Percentiles rank a stretch among this genome's conserved stretches.
These are phyloP conservation scores for Botrytis fragariae DNA, from an alignment of 2,329 filamentous ascomycete genomes.

Conservation along the genomic window DNA sequence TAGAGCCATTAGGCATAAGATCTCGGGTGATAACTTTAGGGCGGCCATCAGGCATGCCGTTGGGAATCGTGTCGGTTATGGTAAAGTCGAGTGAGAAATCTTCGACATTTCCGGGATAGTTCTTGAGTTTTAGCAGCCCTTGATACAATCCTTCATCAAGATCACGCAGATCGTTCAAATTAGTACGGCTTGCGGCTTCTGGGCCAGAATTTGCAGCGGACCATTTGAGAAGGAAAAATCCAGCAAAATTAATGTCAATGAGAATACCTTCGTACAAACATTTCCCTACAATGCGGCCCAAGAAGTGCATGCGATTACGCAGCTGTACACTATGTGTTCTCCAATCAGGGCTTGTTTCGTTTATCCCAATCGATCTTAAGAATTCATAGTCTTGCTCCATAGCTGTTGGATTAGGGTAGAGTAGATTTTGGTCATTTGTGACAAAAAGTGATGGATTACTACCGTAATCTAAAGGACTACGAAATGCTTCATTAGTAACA, in stretches of 20 bases:
- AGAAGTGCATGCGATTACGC: conserved; percentile 79
- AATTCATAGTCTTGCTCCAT: conserved; percentile 66
- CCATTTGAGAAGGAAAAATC: conserved; percentile 97
- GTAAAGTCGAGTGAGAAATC: conserved; percentile 87
- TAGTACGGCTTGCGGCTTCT: conserved; percentile 78
- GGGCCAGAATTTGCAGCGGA: conserved; percentile 67
- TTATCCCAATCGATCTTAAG: conserved; percentile 51
- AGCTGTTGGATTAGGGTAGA: conserved; percentile 83
- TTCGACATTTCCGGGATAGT: conserved; percentile 75
- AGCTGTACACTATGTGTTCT: conserved; percentile 57
- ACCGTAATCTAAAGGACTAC: conserved; percentile 37
- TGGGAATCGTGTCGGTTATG: conserved; percentile 69
- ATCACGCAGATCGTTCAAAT: conserved; percentile 88
- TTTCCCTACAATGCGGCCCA: conserved; percentile 90
- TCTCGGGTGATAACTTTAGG: conserved; percentile 68
- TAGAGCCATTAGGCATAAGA: conserved; percentile 72
- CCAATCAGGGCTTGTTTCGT: conserved; percentile 55
- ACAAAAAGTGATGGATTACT: conserved; percentile 65
- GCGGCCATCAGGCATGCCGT: conserved; percentile 42
- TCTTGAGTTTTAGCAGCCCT: conserved; percentile 79
- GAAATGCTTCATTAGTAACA: conserved; percentile 82
- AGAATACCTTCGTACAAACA: conserved; percentile 97
- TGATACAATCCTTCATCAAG: conserved; percentile 89
- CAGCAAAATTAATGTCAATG: conserved; percentile 87
- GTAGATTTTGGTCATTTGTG: conserved; percentile 78